Base-by-base conservation (phyloP, 306 rosid species). In the Dryas alaskensis region DNA sequence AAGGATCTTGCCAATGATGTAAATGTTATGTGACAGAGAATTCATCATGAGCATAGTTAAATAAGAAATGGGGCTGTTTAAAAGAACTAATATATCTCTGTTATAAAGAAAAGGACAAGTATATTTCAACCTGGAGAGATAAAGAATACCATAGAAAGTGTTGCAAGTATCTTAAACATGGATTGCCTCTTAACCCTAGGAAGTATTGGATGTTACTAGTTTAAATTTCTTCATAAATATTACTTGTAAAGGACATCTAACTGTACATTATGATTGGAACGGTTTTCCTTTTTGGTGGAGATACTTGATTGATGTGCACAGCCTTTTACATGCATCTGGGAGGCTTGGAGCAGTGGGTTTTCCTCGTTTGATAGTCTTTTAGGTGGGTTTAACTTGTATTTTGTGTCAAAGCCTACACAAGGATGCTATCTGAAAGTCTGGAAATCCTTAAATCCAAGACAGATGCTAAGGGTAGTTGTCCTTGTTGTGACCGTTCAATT, bases 1-100 rank as follows among this genome's bases (percentile, higher is more conserved):
- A 45, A 42, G 19, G 66, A 71, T 71, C 14, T 25, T 71, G 46
- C 66, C 40, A 19, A 72, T 72, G 76, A 44, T 22, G 6, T 17
- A 13, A 60, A 22, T 37, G 44, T 70, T 42, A 47, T 43, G 76
- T 53, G 10, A 42, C 31, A 37, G 60, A 40, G 10, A 61, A 66
- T 37, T 67, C 64, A 16, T 78, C 14, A 40, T 39, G 10, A n/a
- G 69, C 64, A 6, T 8, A 13, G 44, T 57, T 31, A 43, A 14
- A 63, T 12, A 11, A 13, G 44, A 54, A 43, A 52, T 14, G 51
- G 48, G 40, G 25, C 2, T 4, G 1, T 8, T 19, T 0, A 44
- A 12, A 58, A 55, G 25, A 44, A 9, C 9, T 4, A 22, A 25
- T 22, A 9, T 46, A 9, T 46, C 17, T 58, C 14, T 22, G 22